phyloP scores from a whole-genome alignment of 2,329 filamentous ascomycete genomes.

The Colletotrichum tropicale region DNA sequence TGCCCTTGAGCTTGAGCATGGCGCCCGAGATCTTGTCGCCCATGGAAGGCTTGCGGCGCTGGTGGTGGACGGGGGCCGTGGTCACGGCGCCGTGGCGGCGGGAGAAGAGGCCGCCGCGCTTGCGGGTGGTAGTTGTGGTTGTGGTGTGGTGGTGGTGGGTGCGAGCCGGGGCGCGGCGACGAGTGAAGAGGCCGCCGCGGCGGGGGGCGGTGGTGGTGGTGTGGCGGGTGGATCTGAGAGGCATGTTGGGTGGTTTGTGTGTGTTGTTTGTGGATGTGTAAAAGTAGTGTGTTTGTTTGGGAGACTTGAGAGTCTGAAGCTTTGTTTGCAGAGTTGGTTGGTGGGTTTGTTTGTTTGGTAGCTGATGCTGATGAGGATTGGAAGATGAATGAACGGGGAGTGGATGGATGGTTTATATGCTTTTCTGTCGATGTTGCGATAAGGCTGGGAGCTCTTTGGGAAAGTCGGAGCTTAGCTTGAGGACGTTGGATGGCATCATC shows the following conservation, averaged over 20 bases:
- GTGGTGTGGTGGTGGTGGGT: constrained; percentile 22
- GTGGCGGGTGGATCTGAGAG: constrained; percentile 28
- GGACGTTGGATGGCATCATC: constrained; percentile 15
- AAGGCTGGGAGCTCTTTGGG: not conserved
- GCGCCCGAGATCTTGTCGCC: constrained; percentile 82
- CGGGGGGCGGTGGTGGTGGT: constrained; percentile 18
- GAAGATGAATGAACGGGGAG: not conserved
- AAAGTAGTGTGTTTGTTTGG: not conserved
- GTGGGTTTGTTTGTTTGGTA: not conserved
- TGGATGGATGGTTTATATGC: constrained; percentile 13
- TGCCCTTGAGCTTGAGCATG: constrained; percentile 74
- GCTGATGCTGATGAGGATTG: constrained; percentile 1
- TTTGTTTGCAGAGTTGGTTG: not conserved
- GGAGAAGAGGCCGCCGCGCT: constrained; percentile 44
- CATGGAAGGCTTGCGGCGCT: constrained; percentile 69
- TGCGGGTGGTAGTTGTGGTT: constrained; percentile 44
- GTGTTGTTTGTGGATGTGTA: not conserved
- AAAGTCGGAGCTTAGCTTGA: not conserved
- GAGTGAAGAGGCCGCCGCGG: constrained; percentile 24
- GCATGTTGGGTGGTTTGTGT: constrained; percentile 31
- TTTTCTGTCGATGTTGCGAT: not conserved
- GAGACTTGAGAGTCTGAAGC: constrained; percentile 1
- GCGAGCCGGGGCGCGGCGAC: constrained; percentile 25
- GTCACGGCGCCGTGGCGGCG: constrained; percentile 30
- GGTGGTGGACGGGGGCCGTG: constrained; percentile 56